Evolutionary conservation across 1,284 basidiomycete genomes (phyloP).

Genomic region (Retiboletus fuscus): DNA sequence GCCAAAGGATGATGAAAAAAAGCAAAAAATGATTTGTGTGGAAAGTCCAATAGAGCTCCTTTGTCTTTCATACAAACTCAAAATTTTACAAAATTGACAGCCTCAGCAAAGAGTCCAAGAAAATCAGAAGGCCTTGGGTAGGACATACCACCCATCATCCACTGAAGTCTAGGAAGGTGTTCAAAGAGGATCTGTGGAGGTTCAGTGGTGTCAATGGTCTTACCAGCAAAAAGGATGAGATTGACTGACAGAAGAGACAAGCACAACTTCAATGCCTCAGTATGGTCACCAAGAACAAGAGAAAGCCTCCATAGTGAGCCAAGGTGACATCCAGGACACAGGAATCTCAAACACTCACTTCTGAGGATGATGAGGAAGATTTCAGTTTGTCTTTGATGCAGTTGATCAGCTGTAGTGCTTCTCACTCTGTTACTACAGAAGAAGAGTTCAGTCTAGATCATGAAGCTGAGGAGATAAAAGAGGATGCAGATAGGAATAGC

Average conservation of each 20-base stretch:
- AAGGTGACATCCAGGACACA: no score
- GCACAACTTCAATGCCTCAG: neutral
- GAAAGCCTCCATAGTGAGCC: neutral
- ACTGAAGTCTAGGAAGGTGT: conserved; percentile 13
- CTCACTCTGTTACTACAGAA: no score
- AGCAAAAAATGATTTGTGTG: conserved; percentile 22
- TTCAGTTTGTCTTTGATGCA: no score
- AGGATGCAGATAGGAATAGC: no score
- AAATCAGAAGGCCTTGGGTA: neutral
- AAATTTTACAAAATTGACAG: conserved; percentile 20
- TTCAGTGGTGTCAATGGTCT: neutral
- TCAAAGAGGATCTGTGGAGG: conserved; percentile 6
- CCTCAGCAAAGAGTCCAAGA: neutral
- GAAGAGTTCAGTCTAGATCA: no score
- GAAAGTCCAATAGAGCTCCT: neutral
- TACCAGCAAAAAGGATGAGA: neutral
- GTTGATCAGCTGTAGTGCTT: no score
- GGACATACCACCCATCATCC: fast-evolving
- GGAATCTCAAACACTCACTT: no score
- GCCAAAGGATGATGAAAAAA: neutral
- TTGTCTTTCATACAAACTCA: conserved; percentile 15
- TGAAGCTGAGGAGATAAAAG: no score
- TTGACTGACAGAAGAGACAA: neutral
- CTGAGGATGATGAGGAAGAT: no score
- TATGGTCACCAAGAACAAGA: neutral